These are phyloP conservation scores for Paraconiothyrium brasiliense DNA, from an alignment of 2,329 filamentous ascomycete species.

Conservation along the genomic window DNA sequence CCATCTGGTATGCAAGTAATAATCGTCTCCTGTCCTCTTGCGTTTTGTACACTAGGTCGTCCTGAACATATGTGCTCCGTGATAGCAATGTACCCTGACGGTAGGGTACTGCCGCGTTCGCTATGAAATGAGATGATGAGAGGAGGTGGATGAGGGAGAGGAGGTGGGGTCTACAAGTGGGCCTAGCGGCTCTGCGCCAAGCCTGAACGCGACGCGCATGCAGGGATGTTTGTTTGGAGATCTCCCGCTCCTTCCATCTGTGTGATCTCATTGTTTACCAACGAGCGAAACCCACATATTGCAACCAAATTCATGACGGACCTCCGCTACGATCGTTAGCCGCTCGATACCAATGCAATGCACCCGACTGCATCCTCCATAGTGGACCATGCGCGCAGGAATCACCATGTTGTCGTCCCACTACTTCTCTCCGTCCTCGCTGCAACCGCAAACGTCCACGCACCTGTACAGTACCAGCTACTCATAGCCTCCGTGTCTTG, in stretches of 20 bases:
- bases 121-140: background rate
- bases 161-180: background rate
- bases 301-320: conserved; percentile 1
- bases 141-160: background rate
- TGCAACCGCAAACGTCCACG: conserved; percentile 45
- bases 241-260: background rate
- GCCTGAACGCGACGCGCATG: background rate
- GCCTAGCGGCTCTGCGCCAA: background rate
- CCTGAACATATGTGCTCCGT: no score
- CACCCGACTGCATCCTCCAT: conserved; percentile 44
- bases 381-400: conserved; percentile 43
- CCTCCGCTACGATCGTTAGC: conserved; percentile 44
- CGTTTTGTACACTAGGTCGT: no score
- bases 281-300: background rate
- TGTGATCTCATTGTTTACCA: conserved; percentile 5
- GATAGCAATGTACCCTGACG: no score
- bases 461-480: conserved; percentile 52
- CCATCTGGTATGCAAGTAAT: no score
- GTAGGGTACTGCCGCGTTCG: background rate
- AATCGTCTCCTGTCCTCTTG: no score
- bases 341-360: conserved; percentile 51
- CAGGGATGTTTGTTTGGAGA: conserved; percentile 1
- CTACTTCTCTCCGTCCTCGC: conserved; percentile 47
- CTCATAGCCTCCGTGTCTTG: conserved; percentile 56
- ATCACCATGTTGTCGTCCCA: conserved; percentile 45